Evolutionary conservation across 2,329 filamentous ascomycete species (phyloP).

Genomic region (Colletotrichum tofieldiae): DNA sequence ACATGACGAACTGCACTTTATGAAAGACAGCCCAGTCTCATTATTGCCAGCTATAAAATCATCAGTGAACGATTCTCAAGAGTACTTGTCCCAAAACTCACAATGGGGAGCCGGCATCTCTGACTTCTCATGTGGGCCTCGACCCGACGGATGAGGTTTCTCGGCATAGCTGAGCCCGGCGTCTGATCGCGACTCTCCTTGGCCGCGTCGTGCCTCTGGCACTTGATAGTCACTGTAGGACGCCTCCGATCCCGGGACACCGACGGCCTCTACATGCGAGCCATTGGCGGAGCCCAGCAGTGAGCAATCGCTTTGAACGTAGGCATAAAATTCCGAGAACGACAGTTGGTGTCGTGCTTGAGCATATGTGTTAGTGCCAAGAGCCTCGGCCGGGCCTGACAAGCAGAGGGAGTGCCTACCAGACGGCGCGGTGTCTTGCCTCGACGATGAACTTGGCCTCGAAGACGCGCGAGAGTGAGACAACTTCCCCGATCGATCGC

Average conservation of each 20-base stretch:
- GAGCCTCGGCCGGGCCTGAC: not conserved
- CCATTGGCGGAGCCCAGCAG: not conserved
- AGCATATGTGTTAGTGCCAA: conserved; percentile 9
- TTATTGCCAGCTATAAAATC: not conserved
- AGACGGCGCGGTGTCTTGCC: conserved; percentile 1
- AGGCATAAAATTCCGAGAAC: conserved; percentile 34
- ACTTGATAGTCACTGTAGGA: conserved; percentile 10
- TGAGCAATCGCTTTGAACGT: conserved; percentile 22
- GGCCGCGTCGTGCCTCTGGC: not conserved
- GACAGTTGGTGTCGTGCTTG: conserved; percentile 30
- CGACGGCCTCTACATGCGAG: not conserved
- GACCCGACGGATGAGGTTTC: not conserved
- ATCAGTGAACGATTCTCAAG: not conserved
- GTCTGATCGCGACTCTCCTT: conserved; percentile 7
- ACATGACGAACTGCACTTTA: not conserved
- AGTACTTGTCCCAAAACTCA: not conserved
- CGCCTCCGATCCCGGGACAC: not conserved
- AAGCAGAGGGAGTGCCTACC: conserved; percentile 15
- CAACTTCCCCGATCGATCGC: conserved; percentile 21
- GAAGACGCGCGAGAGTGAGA: conserved; percentile 21
- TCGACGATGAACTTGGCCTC: not conserved
- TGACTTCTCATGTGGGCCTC: not conserved
- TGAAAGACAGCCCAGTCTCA: not conserved
- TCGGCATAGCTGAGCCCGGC: not conserved
- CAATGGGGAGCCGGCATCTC: not conserved